These are phyloP conservation scores for Nepenthes mirabilis DNA, from an alignment of 148 eudicot species.

Conservation along the genomic window DNA sequence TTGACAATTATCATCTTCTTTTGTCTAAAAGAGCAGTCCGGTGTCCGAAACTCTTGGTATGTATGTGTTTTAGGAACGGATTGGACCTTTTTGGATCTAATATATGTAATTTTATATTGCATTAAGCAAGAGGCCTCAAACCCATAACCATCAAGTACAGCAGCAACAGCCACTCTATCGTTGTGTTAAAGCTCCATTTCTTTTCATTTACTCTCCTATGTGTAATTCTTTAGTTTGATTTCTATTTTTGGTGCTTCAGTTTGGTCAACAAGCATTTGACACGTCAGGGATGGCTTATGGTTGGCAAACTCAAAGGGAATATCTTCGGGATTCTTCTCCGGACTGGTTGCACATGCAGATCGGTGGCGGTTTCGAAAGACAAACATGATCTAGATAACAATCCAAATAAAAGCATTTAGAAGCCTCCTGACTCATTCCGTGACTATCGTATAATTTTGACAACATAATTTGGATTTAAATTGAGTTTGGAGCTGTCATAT, in stretches of 20 bases:
- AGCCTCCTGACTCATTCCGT: neutral
- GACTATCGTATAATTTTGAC: neutral
- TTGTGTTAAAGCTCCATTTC: neutral
- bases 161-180: too few relatives aligned
- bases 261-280: conserved; percentile 38
- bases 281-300: conserved; percentile 21
- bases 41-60: too few relatives aligned
- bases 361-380: conserved; percentile 47
- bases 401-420: neutral
- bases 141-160: too few relatives aligned
- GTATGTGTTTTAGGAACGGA: too few relatives aligned
- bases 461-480: neutral
- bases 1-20: too few relatives aligned
- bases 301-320: conserved; percentile 39
- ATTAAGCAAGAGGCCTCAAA: too few relatives aligned
- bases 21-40: too few relatives aligned
- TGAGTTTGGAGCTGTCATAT: neutral
- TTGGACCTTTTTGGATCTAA: too few relatives aligned
- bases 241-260: conserved; percentile 14
- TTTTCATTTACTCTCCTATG: neutral
- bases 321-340: conserved; percentile 33
- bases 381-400: conserved; percentile 10
- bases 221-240: conserved; percentile 1
- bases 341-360: conserved; percentile 68
- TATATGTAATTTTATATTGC: too few relatives aligned